Evolutionary conservation across 345 rosid genomes (phyloP), one percentile per base, ranked within the genome.

Genomic region (Linum usitatissimum): DNA sequence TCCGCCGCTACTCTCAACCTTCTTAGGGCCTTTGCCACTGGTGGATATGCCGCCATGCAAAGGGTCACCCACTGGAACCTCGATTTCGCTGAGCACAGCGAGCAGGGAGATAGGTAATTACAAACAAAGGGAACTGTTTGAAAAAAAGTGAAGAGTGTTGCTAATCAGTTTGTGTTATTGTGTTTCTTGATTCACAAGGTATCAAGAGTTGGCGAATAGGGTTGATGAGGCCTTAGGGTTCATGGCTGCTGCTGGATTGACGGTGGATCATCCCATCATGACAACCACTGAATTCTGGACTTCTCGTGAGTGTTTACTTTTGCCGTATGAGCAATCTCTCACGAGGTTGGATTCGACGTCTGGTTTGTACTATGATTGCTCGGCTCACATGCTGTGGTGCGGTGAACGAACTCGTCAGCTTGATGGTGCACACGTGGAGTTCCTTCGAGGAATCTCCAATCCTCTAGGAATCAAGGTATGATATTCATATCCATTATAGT

Each of bases 341-440:
- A 71, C 75, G 17, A 67, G 75, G 71, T 42, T 71, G 64, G 71
- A 71, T 53, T 71, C 71, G 0, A 71, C 75, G 20, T 66, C 71
- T 40, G 75, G 75, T 40, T 30, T 57, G 7, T 71, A 71, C 51
- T 71, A 71, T 59, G 67, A 66, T 51, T 71, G 71, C 18, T 71
- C 71, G 28, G 75, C 75, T 53, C 75, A 71, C 61, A 62, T 71
- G 67, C 67, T 71, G 10, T 71, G 75, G 75, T 63, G 66, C 23
- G 75, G 75, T 18, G 75, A 66, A 60, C 60, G 71, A 18, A 71
- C 75, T 19, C 67, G 75, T n/a, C 71, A 71, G 40, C 64, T 71
- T 18, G 75, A 71, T 63, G 75, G 75, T 62, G 71, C 75, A 18
- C 75, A 71, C 40, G 70, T 71, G 3, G 75, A 71, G 64, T 71